A percentile compares a stretch with the other conserved stretches of the same genome.
These are phyloP conservation scores for Apocynum venetum DNA, from an alignment of 257 asterid species.

Conservation along the genomic window DNA sequence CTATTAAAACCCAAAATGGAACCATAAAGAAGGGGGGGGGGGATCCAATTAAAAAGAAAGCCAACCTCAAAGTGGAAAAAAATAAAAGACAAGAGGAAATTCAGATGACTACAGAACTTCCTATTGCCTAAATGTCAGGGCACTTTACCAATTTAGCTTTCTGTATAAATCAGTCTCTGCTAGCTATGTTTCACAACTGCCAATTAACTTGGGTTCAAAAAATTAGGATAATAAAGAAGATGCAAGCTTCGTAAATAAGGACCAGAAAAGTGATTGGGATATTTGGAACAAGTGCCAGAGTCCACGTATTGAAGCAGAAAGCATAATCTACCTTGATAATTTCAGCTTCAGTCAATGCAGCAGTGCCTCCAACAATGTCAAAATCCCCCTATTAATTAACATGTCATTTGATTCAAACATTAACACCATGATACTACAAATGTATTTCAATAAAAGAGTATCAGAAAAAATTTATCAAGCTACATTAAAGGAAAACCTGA, in stretches of 20 bases:
- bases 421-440: neutral
- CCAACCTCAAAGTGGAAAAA: neutral
- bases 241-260: neutral
- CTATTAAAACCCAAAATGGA: no score
- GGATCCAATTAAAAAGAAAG: neutral
- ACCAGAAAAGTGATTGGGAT: neutral
- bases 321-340: conserved; percentile 65
- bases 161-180: neutral
- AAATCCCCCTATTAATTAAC: conserved; percentile 67
- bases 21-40: no score
- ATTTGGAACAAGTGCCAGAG: neutral
- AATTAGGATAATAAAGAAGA: neutral
- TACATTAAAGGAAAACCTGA: conserved; percentile 54
- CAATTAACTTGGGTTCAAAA: neutral
- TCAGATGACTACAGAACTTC: neutral
- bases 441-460: neutral
- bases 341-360: conserved; percentile 92
- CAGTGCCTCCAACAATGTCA: conserved; percentile 89
- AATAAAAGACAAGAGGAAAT: neutral
- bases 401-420: conserved; percentile 7
- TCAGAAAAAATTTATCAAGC: conserved; percentile 4
- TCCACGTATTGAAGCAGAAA: conserved; percentile 14
- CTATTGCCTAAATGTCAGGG: neutral
- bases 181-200: neutral
- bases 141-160: neutral